Conservation (phyloP, 1,139 yeast genomes). For the Hyphopichia pseudoburtonii region DNA sequence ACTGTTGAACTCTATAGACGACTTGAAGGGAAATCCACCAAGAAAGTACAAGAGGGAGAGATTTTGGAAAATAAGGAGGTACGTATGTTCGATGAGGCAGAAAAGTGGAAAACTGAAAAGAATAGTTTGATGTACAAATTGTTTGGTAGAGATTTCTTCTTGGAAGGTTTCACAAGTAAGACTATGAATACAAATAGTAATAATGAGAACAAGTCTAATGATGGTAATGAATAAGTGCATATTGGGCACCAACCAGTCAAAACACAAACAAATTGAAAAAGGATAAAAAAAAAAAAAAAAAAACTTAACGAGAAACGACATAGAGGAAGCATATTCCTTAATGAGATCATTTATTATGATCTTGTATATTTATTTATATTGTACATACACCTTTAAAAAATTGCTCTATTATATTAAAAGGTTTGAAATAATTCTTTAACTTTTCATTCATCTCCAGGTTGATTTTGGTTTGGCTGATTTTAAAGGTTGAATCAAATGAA, state of each 20-base stretch:
- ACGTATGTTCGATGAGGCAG: conserved; percentile 38
- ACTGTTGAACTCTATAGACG: conserved; percentile 38
- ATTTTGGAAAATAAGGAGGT: conserved; percentile 32
- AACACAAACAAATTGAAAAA: not conserved
- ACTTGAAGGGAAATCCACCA: conserved; percentile 43
- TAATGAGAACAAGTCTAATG: conserved; percentile 5
- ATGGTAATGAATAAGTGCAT: conserved; percentile 3
- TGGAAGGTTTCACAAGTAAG: conserved; percentile 48
- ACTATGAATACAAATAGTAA: conserved; percentile 25
- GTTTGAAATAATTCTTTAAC: too few relatives aligned
- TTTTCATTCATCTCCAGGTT: too few relatives aligned
- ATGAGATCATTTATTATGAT: too few relatives aligned
- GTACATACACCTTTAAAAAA: too few relatives aligned
- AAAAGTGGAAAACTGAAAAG: conserved; percentile 42
- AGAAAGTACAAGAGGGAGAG: conserved; percentile 45
- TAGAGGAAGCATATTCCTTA: not conserved
- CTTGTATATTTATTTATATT: conserved; percentile 2
- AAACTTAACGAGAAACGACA: not conserved
- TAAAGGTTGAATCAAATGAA: conserved; percentile 30
- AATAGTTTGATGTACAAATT: conserved; percentile 38
- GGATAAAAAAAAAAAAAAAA: not conserved
- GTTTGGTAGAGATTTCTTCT: conserved; percentile 45
- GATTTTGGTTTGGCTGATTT: conserved; percentile 21
- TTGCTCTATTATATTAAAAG: too few relatives aligned
- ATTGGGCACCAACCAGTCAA: not conserved